Evolutionary conservation across 2,329 filamentous ascomycete species (phyloP).

Genomic region (Diaporthe citri): DNA sequence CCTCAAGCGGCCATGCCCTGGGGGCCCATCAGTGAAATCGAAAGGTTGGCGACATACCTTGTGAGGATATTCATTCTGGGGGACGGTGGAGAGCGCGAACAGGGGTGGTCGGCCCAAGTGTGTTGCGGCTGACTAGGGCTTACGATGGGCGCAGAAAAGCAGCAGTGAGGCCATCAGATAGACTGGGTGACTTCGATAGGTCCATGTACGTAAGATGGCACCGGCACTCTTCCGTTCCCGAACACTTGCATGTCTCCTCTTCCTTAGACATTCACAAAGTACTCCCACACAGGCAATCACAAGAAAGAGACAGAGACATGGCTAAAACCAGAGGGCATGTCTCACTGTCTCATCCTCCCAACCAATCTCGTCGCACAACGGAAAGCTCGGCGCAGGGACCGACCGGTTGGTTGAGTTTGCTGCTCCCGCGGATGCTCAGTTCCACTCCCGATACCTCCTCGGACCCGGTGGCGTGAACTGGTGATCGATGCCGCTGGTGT

Average conservation of each 20-base stretch:
- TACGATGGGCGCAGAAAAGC: neutral
- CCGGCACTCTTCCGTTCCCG: neutral
- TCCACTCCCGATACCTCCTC: neutral
- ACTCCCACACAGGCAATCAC: neutral
- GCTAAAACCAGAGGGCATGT: neutral
- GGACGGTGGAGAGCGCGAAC: neutral
- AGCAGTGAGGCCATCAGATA: neutral
- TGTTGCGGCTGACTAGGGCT: constrained; percentile 12
- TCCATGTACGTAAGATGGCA: neutral
- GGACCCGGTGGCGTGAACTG: neutral
- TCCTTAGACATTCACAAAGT: neutral
- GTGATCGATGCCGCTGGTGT: neutral
- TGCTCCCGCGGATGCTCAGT: neutral
- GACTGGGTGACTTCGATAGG: neutral
- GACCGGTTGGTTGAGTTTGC: neutral
- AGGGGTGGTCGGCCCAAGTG: neutral
- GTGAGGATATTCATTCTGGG: neutral
- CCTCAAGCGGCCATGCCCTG: neutral
- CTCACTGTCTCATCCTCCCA: neutral
- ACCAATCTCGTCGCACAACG: neutral
- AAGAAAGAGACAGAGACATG: neutral
- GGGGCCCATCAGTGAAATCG: neutral
- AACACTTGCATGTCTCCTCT: neutral
- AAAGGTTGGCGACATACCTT: neutral
- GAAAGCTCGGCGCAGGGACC: neutral